These are phyloP conservation scores for Aspergillus chevalieri DNA, from an alignment of 2,329 filamentous ascomycete genomes.

Conservation along the genomic window DNA sequence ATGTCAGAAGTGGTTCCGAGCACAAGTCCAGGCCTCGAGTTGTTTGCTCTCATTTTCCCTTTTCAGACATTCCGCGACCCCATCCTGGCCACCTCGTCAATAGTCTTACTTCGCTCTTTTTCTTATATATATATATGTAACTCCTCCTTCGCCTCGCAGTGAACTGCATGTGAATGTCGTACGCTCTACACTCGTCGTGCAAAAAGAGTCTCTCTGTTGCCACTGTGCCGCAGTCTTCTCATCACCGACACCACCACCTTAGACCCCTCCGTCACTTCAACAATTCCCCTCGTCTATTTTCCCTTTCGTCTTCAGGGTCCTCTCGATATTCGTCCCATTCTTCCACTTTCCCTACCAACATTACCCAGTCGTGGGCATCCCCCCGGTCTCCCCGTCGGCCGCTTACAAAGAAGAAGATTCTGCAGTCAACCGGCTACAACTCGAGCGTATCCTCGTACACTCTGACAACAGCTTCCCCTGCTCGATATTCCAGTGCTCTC, in stretches of 20 bases:
- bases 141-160: slow-evolving; percentile 2
- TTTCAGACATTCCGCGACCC: no score
- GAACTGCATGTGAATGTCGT: slow-evolving; percentile 31
- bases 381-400: background rate
- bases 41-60: no score
- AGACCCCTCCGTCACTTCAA: slow-evolving; percentile 1
- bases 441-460: background rate
- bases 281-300: background rate
- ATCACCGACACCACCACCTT: slow-evolving; percentile 7
- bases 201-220: slow-evolving; percentile 25
- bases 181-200: slow-evolving; percentile 20
- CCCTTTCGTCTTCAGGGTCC: slow-evolving; percentile 7
- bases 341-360: background rate
- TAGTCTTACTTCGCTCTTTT: slow-evolving; percentile 7
- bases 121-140: background rate
- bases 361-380: background rate
- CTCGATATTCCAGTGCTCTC: background rate
- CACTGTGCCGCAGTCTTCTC: slow-evolving; percentile 12
- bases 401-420: slow-evolving; percentile 2
- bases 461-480: background rate
- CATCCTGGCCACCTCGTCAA: background rate
- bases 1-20: no score
- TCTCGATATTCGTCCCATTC: background rate
- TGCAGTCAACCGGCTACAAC: background rate
- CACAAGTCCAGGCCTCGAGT: no score